Evolutionary conservation across 1,284 basidiomycete species (phyloP), one percentile per base, ranked within the genome.

Genomic region (Malassezia dermatis): DNA sequence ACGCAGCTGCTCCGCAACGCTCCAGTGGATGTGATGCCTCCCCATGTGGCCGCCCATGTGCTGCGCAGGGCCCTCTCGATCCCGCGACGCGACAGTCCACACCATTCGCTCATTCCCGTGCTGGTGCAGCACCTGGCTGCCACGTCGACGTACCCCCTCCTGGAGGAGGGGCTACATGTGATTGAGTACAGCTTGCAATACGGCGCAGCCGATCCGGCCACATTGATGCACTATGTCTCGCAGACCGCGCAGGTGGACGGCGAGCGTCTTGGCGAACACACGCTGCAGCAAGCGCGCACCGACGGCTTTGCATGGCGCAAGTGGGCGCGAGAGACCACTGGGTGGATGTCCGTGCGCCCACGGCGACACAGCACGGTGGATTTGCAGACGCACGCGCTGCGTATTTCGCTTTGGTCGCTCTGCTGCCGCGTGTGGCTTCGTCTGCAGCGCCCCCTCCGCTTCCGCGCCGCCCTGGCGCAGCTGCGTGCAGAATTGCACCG

Each of bases 391-490:
- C 41, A 42, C 17, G 44, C 44, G 2, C 17, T 52, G 28, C 55
- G 55, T 24, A 57, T 57, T 27, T 41, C 55, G 21, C 28, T 57
- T 7, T 51, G 49, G 55, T 52, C 55, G 23, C 41, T 57, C 15
- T 51, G 49, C 37, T 57, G 55, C 32, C 42, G 55, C 15, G 43
- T 31, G 19, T 57, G 55, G 55, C 48, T 57, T 3, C 55, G 55
- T 8, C 30, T 52, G 8, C 34, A 47, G 17, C 55, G 55, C n/a
- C 15, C 55, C 12, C 19, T n/a, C 4, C 49, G 55, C 10, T 57
- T 57, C 19, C 35, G 37, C 4, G 23, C 30, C 8, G 48, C 50
- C 7, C 27, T 52, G 2, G 3, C 8, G 1, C 40, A 31, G n/a
- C 55, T 57, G 13, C 12, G 19, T 12, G 15, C 10, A 0, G 49